Base-by-base conservation (phyloP, 73 alveolate species). In the Stentor roeselii region DNA sequence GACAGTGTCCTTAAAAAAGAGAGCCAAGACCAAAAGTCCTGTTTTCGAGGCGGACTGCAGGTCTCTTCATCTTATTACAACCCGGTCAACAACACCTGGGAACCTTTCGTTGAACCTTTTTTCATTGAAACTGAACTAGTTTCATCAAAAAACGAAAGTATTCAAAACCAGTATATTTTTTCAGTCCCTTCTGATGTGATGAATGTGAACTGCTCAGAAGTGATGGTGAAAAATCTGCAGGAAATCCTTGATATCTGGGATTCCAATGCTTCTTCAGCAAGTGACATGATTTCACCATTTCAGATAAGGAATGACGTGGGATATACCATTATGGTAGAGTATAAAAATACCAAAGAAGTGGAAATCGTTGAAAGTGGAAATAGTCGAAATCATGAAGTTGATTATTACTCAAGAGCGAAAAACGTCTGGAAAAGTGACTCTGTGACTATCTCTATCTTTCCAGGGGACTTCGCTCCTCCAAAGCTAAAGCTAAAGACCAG, bases 101-200 rank as follows among this genome's bases (percentile, higher is more conserved):
- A 76, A 2, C 84, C 84, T 15, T 76, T 76, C 39, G 37, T 76
- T 15, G 84, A 76, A 35, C 30, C 21, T 41, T 76, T 76, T 41
- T 27, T 27, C 30, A 37, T 41, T 37, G 39, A 35, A 14, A 21
- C 39, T 27, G 74, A 39, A 76, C n/a, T 76, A 34, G 50, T 67
- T 21, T 2, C 80, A 15, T 30, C 27, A 30, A 67, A 67, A 67
- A 1, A n/a, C 21, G 1, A 36, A 15, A 2, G 34, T 21, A 32
- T 32, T 27, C 1, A 21, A 67, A 67, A 40, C 34, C 1, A 67
- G 41, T 32, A 67, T 34, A 34, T 21, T 32, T 2, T 21, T 30
- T 2, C 67, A 50, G 80, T 21, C 2, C 21, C 80, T 27, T 21
- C n/a, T 27, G 37, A 67, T 1, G 27, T 21, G 14, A 27, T 67